Conservation (phyloP, 805 yeast genomes). For the Teunomyces tritomae region DNA sequence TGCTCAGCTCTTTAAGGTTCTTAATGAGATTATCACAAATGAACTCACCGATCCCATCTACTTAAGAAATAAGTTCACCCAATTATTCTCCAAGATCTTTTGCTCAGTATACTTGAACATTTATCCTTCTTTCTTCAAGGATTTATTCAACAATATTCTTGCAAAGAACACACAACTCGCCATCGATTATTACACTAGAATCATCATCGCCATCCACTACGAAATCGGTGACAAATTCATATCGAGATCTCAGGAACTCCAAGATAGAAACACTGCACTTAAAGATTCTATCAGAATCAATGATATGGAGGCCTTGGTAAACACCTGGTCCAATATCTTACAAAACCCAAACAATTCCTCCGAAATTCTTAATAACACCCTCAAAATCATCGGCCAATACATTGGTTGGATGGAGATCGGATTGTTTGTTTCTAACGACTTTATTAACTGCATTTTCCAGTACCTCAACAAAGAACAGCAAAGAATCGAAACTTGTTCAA, state of each 20-base stretch:
- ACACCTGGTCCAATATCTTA: slow-evolving; percentile 65
- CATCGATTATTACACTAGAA: slow-evolving; percentile 71
- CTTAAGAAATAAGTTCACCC: slow-evolving; percentile 37
- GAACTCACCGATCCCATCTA: slow-evolving; percentile 24
- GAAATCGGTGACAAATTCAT: slow-evolving; percentile 94
- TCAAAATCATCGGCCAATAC: slow-evolving; percentile 76
- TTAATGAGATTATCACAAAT: slow-evolving; percentile 21
- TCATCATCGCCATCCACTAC: slow-evolving; percentile 72
- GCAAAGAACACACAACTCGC: slow-evolving; percentile 31
- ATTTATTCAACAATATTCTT: slow-evolving; percentile 21
- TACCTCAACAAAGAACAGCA: slow-evolving; percentile 50
- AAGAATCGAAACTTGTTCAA: slow-evolving; percentile 56
- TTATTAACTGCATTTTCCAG: slow-evolving; percentile 55
- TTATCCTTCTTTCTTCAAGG: slow-evolving; percentile 32
- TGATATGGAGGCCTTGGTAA: slow-evolving; percentile 66
- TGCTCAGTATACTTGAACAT: slow-evolving; percentile 33
- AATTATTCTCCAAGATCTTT: slow-evolving; percentile 33
- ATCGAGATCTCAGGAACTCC: slow-evolving; percentile 58
- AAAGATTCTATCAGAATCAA: slow-evolving; percentile 80
- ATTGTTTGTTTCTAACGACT: slow-evolving; percentile 61
- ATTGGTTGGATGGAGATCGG: slow-evolving; percentile 91
- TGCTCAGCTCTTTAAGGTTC: slow-evolving; percentile 45
- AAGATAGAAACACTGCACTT: slow-evolving; percentile 64
- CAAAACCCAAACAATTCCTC: slow-evolving; percentile 27
- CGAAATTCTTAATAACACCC: slow-evolving; percentile 55